These are phyloP conservation scores for Lichenothelia convexa DNA, from an alignment of 495 filamentous ascomycete genomes.

Conservation along the genomic window DNA sequence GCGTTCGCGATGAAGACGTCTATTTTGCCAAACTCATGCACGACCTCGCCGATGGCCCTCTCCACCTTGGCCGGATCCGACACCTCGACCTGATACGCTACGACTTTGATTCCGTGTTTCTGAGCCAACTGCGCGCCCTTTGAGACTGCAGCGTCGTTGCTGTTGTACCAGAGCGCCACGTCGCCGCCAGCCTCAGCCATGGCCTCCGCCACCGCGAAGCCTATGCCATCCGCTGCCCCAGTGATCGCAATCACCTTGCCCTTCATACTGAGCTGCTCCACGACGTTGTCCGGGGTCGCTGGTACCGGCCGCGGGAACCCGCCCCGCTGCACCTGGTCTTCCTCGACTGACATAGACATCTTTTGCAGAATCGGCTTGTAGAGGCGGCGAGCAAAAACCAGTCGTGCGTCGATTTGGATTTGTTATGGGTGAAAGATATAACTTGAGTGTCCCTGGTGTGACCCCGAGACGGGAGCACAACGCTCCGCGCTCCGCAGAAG, in stretches of 20 bases:
- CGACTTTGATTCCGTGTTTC: conserved; percentile 43
- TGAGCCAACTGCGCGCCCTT: conserved; percentile 41
- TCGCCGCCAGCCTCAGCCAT: conserved; percentile 57
- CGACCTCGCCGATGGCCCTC: conserved; percentile 12
- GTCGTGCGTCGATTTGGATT: too few relatives aligned
- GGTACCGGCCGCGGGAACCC: too few relatives aligned
- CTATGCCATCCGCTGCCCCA: conserved; percentile 57
- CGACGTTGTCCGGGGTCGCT: too few relatives aligned
- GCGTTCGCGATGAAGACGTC: conserved; percentile 30
- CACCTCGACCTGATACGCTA: conserved; percentile 18
- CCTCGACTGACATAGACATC: too few relatives aligned
- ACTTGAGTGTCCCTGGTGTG: too few relatives aligned
- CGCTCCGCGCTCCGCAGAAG: too few relatives aligned
- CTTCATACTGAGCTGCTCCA: conserved; percentile 52
- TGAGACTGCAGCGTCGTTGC: conserved; percentile 16
- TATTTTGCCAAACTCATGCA: conserved; percentile 19
- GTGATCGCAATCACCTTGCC: conserved; percentile 57
- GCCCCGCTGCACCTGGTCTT: too few relatives aligned
- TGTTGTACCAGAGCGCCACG: conserved; percentile 20
- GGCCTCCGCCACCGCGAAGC: conserved; percentile 54
- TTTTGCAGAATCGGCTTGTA: too few relatives aligned
- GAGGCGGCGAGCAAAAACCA: too few relatives aligned
- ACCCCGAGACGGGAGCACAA: too few relatives aligned
- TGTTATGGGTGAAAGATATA: too few relatives aligned
- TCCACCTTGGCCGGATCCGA: conserved; percentile 11